Conservation (phyloP, 2,329 filamentous ascomycete species). For the Didymella segeticola region DNA sequence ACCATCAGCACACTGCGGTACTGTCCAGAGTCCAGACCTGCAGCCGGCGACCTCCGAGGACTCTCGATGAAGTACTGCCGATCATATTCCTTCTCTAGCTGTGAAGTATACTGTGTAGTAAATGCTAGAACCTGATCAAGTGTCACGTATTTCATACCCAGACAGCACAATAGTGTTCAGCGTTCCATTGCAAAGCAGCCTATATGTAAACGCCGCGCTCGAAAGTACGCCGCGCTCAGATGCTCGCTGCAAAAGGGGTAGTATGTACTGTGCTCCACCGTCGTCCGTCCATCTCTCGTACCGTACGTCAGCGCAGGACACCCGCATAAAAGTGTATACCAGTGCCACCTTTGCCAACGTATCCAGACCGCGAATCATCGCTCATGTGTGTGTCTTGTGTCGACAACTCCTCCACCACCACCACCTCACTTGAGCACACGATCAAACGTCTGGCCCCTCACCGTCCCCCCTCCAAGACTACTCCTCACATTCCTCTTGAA, state of each 20-base stretch:
- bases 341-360: neutral
- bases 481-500: conserved; percentile 91
- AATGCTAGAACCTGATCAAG: no score
- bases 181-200: conserved; percentile 18
- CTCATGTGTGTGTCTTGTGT: neutral
- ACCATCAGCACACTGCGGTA: no score
- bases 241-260: conserved; percentile 27
- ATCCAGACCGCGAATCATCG: neutral
- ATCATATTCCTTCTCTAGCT: no score
- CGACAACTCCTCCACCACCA: neutral
- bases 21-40: no score
- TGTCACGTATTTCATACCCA: no score
- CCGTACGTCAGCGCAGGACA: neutral
- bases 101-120: no score
- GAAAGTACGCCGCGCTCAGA: conserved; percentile 34
- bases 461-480: conserved; percentile 80
- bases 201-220: conserved; percentile 40
- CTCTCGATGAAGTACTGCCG: no score
- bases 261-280: conserved; percentile 5
- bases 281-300: neutral
- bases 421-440: conserved; percentile 70
- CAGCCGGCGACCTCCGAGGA: no score
- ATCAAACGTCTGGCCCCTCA: conserved; percentile 78
- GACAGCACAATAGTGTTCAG: no score
- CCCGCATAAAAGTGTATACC: neutral